Percentiles rank a stretch among this genome's conserved stretches.
Conservation (phyloP, 1,284 basidiomycete genomes). For the Paramarasmius palmivorus region DNA sequence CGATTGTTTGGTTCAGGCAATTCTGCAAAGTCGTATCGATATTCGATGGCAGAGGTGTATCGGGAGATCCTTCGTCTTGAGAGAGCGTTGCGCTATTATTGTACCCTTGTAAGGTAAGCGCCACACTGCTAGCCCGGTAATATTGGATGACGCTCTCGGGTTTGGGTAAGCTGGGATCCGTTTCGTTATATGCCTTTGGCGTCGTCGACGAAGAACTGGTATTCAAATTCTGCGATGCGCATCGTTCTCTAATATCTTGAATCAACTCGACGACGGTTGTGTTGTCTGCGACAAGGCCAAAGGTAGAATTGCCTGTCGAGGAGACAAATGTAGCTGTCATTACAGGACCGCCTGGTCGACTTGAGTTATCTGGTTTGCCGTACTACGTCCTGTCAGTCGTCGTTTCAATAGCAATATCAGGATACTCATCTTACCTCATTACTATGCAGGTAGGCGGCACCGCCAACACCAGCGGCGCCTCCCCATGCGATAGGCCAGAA, state of each 20-base stretch:
- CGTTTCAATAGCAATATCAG: not conserved
- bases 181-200: slow-evolving; percentile 32
- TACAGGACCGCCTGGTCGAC: slow-evolving; percentile 60
- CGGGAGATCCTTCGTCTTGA: slow-evolving; percentile 39
- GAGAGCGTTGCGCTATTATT: slow-evolving; percentile 53
- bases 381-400: slow-evolving; percentile 39
- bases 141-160: slow-evolving; percentile 60
- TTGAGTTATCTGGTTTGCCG: slow-evolving; percentile 49
- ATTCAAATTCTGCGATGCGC: not conserved
- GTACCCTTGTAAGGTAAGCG: slow-evolving; percentile 61
- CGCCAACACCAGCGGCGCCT: slow-evolving; percentile 31
- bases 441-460: slow-evolving; percentile 41
- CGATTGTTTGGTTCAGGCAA: slow-evolving; percentile 63
- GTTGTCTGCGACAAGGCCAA: slow-evolving; percentile 61
- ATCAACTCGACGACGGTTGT: slow-evolving; percentile 53
- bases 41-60: slow-evolving; percentile 45
- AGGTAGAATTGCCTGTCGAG: slow-evolving; percentile 44
- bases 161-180: slow-evolving; percentile 30
- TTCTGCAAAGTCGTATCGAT: slow-evolving; percentile 47
- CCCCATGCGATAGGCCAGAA: slow-evolving; percentile 63
- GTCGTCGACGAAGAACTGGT: slow-evolving; percentile 18
- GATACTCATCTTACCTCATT: slow-evolving; percentile 28
- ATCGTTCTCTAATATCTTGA: slow-evolving; percentile 31
- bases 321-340: slow-evolving; percentile 52
- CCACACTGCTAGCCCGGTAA: slow-evolving; percentile 58